A percentile compares a stretch with the other conserved stretches of the same genome.
phyloP scores from a whole-genome alignment of 164 flowering plant genomes.

The Umbilicus rupestris region DNA sequence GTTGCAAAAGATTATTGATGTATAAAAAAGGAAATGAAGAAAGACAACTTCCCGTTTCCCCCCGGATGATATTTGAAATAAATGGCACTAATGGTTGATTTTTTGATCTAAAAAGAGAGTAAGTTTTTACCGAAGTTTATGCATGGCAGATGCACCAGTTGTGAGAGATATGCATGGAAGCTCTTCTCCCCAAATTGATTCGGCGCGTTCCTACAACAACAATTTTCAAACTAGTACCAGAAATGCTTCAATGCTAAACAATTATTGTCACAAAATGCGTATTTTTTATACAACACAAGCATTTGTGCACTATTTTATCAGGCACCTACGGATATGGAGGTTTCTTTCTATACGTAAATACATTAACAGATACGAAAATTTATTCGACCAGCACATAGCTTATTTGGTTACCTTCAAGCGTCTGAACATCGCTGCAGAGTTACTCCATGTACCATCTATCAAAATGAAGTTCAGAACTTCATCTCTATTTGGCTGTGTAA shows the following conservation, averaged over 20 bases:
- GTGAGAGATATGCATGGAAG: slow-evolving; percentile 64
- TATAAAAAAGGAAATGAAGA: too few species aligned
- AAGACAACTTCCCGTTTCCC: too few species aligned
- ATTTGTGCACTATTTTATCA: too few species aligned
- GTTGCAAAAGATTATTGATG: not conserved
- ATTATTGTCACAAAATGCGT: too few species aligned
- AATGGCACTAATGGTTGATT: not conserved
- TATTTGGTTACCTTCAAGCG: slow-evolving; percentile 64
- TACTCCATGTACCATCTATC: slow-evolving; percentile 96
- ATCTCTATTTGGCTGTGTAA: slow-evolving; percentile 35
- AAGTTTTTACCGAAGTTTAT: slow-evolving; percentile 60
- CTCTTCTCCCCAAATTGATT: slow-evolving; percentile 58
- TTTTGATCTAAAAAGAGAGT: not conserved
- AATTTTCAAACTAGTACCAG: not conserved
- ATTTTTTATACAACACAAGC: too few species aligned
- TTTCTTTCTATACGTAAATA: not conserved
- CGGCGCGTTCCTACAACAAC: slow-evolving; percentile 14
- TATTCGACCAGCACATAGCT: too few species aligned
- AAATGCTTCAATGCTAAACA: not conserved
- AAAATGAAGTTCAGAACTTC: slow-evolving; percentile 53
- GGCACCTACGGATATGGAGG: not conserved
- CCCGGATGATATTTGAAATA: not conserved
- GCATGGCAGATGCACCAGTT: slow-evolving; percentile 74
- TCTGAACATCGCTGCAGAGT: slow-evolving; percentile 85
- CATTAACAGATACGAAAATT: not conserved